Evolutionary conservation across 805 yeast species (phyloP), one percentile per base, ranked within the genome.

Genomic region (Saturnispora dispora): DNA sequence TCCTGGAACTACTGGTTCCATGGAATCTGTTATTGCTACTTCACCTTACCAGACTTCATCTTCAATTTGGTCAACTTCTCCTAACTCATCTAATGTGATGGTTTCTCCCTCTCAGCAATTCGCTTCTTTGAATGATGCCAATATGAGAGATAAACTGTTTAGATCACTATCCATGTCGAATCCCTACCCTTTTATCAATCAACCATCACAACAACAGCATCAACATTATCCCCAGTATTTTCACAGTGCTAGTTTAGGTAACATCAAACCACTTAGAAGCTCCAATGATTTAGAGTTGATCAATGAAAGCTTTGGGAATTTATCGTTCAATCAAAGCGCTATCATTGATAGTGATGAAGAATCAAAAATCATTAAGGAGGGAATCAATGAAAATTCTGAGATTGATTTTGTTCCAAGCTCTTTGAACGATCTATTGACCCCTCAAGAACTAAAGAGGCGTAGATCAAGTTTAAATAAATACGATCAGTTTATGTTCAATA

Each of bases 321-420:
- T 36, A 32, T 30, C 17, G 6, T 17, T 32, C 22, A 52, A 27
- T 28, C 53, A 50, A 15, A 53, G 42, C 28, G 59, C 61, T 30
- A 52, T 56, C n/a, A 25, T 46, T 9, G 61, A 58, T 47, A 52
- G 55, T 18, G 60, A 57, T 7, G 52, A 46, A 22, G 58, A 56
- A 15, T 43, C 46, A 22, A 43, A 25, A 22, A 22, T 18, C 8
- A 13, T 27, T 2, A 36, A 32, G 3, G 50, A 28, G 6, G 23
- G 28, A 28, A 25, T 30, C 36, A 41, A 75, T 63, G 35, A 68
- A 60, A 46, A 73, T 17, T 37, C 41, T 63, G 50, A 78, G 45
- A 90, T 86, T 57, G 95, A 86, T 61, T 85, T 80, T 58, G 85
- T 89, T 3, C 97, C 97, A 1, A 81, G 83, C 5, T 79, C 90